phyloP scores from a whole-genome alignment of 495 filamentous ascomycete genomes.

The Pseudevernia furfuracea region DNA sequence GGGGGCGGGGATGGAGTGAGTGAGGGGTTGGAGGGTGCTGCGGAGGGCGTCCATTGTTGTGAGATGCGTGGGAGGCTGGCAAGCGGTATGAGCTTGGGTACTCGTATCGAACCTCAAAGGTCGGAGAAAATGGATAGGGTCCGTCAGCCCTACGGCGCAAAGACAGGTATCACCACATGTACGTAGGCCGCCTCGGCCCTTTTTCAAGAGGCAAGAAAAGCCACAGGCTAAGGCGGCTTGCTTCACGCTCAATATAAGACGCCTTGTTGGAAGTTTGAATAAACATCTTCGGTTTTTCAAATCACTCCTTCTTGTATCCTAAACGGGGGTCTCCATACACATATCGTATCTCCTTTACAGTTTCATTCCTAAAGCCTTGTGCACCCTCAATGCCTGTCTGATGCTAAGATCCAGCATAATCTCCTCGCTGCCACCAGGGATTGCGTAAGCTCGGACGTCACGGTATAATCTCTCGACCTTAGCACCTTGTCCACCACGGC shows the following conservation, averaged over 20 bases:
- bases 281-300: not conserved
- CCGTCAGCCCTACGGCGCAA: conserved; percentile 4
- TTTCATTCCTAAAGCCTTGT: conserved; percentile 93
- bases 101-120: not conserved
- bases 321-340: not conserved
- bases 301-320: not conserved
- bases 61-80: not conserved
- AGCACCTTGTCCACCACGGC: conserved; percentile 84
- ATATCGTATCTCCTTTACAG: conserved; percentile 44
- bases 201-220: not conserved
- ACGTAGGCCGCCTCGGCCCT: not conserved
- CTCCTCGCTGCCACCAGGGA: conserved; percentile 93
- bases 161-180: too few relatives aligned
- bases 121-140: not conserved
- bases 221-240: not conserved
- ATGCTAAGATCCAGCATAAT: conserved; percentile 98
- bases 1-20: conserved; percentile 68
- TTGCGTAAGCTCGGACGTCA: conserved; percentile 96
- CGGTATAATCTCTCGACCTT: conserved; percentile 95
- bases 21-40: conserved; percentile 62
- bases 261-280: not conserved
- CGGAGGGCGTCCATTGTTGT: conserved; percentile 47
- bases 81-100: not conserved
- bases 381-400: conserved; percentile 81
- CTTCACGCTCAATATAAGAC: not conserved